Conservation (phyloP, 2,329 filamentous ascomycete genomes). For the Berkeleyomyces basicola region DNA sequence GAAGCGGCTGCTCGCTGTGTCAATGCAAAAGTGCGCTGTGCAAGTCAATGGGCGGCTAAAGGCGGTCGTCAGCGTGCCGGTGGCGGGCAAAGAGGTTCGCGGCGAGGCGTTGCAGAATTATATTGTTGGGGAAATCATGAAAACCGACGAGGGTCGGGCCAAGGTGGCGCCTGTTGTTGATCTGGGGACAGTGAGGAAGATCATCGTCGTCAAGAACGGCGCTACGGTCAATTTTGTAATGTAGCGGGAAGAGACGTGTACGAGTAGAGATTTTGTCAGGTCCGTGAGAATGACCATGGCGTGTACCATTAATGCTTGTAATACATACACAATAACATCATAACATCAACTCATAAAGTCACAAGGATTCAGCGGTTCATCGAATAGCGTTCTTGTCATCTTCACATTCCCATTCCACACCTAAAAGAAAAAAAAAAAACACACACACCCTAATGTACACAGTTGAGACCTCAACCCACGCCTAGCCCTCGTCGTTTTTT, state of each 20-base stretch:
- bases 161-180: conserved; percentile 26
- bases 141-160: conserved; percentile 46
- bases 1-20: conserved; percentile 18
- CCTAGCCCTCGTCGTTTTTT: conserved; percentile 3
- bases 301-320: not conserved
- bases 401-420: conserved; percentile 8
- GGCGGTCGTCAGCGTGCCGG: conserved; percentile 48
- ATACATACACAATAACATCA: not conserved
- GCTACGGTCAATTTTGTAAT: conserved; percentile 61
- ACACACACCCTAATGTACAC: conserved; percentile 14
- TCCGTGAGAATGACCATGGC: not conserved
- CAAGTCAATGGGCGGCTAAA: conserved; percentile 68
- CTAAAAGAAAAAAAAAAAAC: conserved; percentile 10
- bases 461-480: conserved; percentile 5
- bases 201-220: conserved; percentile 50
- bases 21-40: conserved; percentile 43
- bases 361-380: too few species aligned
- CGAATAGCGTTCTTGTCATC: not conserved
- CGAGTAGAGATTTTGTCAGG: not conserved
- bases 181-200: conserved; percentile 38
- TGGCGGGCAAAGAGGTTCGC: conserved; percentile 23
- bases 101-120: conserved; percentile 34
- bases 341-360: not conserved
- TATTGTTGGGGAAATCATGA: conserved; percentile 43
- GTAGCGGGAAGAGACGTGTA: conserved; percentile 15